A percentile compares a stretch with the other conserved stretches of the same genome.
Evolutionary conservation across 345 rosid genomes (phyloP).

Genomic region (Hibiscus syriacus): DNA sequence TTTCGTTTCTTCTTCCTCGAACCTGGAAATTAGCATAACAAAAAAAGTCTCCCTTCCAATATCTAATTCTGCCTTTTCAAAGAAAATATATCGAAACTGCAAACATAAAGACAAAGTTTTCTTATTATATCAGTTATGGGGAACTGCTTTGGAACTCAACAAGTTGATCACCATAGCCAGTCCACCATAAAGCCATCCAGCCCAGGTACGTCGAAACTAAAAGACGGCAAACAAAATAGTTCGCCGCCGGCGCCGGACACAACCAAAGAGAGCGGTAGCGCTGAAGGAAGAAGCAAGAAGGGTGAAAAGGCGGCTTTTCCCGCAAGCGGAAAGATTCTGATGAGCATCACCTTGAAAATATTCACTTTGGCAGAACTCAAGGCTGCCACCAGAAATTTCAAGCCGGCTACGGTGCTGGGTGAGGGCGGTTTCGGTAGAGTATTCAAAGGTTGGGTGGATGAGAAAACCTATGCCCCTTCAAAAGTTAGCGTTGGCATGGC

Average conservation of each 20-base stretch:
- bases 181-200: conserved; percentile 1
- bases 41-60: not conserved
- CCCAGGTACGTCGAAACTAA: not conserved
- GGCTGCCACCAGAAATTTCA: conserved; percentile 67
- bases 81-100: not conserved
- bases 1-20: conserved; percentile 11
- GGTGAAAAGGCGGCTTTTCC: not conserved
- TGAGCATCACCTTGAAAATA: conserved; percentile 33
- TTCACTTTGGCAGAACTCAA: conserved; percentile 49
- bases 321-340: conserved; percentile 11
- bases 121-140: not conserved
- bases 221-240: conserved; percentile 1
- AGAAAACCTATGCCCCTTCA: conserved; percentile 48
- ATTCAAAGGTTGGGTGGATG: conserved; percentile 80
- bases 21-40: not conserved
- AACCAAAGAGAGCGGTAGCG: not conserved
- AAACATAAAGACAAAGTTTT: not conserved
- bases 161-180: not conserved
- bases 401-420: conserved; percentile 61
- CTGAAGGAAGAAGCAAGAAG: not conserved
- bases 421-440: conserved; percentile 94
- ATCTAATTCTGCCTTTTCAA: not conserved
- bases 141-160: conserved; percentile 5
- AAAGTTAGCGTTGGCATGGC: conserved; percentile 56
- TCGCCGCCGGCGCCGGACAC: not conserved